These are phyloP conservation scores for Suillus placidus DNA, from an alignment of 768 basidiomycete genomes.

Conservation along the genomic window DNA sequence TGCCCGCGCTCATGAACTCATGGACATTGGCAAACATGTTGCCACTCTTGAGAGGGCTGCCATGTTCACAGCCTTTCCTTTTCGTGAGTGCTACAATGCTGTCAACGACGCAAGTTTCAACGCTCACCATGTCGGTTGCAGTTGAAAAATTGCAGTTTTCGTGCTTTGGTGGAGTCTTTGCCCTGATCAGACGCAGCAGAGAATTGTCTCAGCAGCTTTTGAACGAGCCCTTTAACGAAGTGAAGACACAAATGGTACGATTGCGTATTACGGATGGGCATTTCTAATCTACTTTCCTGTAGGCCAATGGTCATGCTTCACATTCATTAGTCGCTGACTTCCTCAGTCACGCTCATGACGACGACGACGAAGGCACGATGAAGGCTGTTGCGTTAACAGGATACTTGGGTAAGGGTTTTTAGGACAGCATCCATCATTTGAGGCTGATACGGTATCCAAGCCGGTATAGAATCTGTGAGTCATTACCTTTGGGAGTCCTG, in stretches of 20 bases:
- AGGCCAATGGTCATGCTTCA: conserved; percentile 1
- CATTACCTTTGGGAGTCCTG: neutral
- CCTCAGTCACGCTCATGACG: neutral
- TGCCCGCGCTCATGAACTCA: neutral
- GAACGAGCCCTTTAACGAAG: conserved; percentile 7
- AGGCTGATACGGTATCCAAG: neutral
- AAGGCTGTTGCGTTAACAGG: conserved; percentile 2
- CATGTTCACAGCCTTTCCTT: conserved; percentile 10
- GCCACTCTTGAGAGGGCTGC: neutral
- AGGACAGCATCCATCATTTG: too few species aligned
- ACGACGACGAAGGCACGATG: neutral
- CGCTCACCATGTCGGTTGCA: neutral
- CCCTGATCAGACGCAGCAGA: neutral
- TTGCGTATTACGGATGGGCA: neutral
- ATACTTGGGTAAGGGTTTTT: conserved; percentile 3
- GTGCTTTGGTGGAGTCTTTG: conserved; percentile 12
- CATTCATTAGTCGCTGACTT: conserved; percentile 4
- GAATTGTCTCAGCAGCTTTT: neutral
- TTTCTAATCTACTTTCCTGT: neutral
- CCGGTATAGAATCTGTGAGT: neutral
- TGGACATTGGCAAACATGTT: neutral
- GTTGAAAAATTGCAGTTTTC: conserved; percentile 9
- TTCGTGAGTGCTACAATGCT: neutral
- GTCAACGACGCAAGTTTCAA: neutral
- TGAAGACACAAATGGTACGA: neutral